Percentiles rank a stretch among this genome's conserved stretches.
phyloP scores from a whole-genome alignment of 208 protist species.

The Trichomonas tenax region DNA sequence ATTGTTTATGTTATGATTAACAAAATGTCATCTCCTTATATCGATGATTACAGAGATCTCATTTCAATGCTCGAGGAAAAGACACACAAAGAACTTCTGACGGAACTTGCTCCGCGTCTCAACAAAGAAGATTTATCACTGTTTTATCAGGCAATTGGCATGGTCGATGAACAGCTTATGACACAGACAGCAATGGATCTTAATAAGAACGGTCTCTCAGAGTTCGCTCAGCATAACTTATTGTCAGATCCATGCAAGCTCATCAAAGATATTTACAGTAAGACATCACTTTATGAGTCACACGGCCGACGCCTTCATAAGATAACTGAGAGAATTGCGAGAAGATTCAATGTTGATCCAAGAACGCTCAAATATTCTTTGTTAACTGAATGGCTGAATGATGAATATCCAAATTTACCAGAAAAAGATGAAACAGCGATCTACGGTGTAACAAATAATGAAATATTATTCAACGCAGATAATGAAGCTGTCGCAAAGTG shows the following conservation, averaged over 20 bases:
- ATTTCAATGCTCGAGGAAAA: neutral
- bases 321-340: neutral
- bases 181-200: neutral
- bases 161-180: neutral
- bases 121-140: neutral
- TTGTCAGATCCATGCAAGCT: neutral
- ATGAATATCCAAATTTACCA: neutral
- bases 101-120: neutral
- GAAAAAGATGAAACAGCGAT: neutral
- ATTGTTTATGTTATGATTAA: neutral
- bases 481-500: neutral
- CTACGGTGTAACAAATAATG: neutral
- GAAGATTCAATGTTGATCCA: neutral
- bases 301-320: neutral
- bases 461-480: neutral
- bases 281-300: neutral
- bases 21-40: neutral
- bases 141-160: neutral
- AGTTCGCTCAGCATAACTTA: neutral
- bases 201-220: neutral
- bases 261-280: neutral
- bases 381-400: neutral
- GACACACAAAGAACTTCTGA: neutral
- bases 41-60: neutral
- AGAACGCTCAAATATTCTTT: neutral